Evolutionary conservation across 2,329 filamentous ascomycete species (phyloP), one percentile per base, ranked within the genome.

Genomic region (Elsinoe fawcettii): DNA sequence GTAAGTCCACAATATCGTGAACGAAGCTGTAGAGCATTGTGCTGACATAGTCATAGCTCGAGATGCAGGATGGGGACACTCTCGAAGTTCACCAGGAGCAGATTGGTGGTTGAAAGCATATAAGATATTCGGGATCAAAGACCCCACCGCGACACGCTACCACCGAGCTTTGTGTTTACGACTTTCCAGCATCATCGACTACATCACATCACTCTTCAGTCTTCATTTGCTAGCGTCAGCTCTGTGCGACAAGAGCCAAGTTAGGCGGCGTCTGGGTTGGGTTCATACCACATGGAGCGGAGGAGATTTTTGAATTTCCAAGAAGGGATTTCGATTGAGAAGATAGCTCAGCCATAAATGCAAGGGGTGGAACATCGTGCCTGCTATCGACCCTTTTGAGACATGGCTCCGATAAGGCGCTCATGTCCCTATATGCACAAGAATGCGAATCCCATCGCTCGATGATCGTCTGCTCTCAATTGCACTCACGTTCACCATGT

Each of bases 11-110:
- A 18, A 18, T 12, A n/a, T n/a, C n/a, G n/a, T n/a, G n/a, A n/a
- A n/a, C n/a, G n/a, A n/a, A n/a, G n/a, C n/a, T n/a, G n/a, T n/a
- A n/a, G n/a, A n/a, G n/a, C n/a, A n/a, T n/a, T n/a, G 34, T 27
- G 49, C 18, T 57, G 43, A 39, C 34, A 55, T 55, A 12, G 9
- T 18, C 41, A 51, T 66, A 97, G 93, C 86, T 97, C 57, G 93
- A 97, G 61, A 99, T 99, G 93, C 78, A 84, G 63, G 93, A 99
- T 65, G 92, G 93, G 34, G 93, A 99, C 68, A 95, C 89, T 1
- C 84, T 99, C 23, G 93, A 99, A 70, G 93, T 99, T 23, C 92
- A 97, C 71, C 93, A 97, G 72, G 93, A 99, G 73, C 93, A 99
- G 76, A 93, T 97, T 61, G 93, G 93, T 60, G 92, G 91, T 60